Evolutionary conservation across 768 basidiomycete genomes (phyloP).

Genomic region (Pisolithus orientalis): DNA sequence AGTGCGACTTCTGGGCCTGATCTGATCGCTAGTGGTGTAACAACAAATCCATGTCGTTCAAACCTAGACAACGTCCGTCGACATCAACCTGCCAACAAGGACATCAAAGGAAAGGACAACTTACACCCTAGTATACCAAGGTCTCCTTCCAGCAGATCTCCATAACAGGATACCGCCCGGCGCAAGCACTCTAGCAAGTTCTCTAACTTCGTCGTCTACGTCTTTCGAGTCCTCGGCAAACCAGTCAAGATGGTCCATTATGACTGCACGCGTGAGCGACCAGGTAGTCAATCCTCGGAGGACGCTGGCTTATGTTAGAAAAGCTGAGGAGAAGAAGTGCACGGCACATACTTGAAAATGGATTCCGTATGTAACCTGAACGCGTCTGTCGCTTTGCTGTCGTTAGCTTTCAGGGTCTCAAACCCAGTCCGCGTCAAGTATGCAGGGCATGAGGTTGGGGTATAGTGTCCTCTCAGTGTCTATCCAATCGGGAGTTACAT

Average conservation of each 20-base stretch:
- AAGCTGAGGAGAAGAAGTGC: neutral
- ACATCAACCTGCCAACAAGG: neutral
- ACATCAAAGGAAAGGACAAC: constrained; percentile 5
- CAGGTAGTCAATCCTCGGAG: constrained; percentile 36
- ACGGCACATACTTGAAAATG: too few species aligned
- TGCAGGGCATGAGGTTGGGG: constrained; percentile 49
- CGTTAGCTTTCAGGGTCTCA: too few species aligned
- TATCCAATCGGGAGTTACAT: constrained; percentile 4
- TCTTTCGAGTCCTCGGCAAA: constrained; percentile 43
- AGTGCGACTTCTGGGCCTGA: constrained; percentile 43
- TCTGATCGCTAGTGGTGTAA: constrained; percentile 47
- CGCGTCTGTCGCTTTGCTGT: too few species aligned
- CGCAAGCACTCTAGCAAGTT: constrained; percentile 51
- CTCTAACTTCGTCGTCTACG: constrained; percentile 45
- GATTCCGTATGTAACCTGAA: too few species aligned
- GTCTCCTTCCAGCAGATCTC: constrained; percentile 56
- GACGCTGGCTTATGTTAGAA: constrained; percentile 27
- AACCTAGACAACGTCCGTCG: constrained; percentile 31
- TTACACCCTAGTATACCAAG: constrained; percentile 58
- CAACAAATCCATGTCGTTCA: constrained; percentile 45
- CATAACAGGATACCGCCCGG: constrained; percentile 59
- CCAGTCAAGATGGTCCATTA: constrained; percentile 72
- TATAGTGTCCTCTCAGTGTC: constrained; percentile 49
- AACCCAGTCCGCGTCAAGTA: too few species aligned
- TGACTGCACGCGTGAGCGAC: constrained; percentile 54